phyloP scores from a whole-genome alignment of 495 filamentous ascomycete species.

The Neohortaea acidophila region DNA sequence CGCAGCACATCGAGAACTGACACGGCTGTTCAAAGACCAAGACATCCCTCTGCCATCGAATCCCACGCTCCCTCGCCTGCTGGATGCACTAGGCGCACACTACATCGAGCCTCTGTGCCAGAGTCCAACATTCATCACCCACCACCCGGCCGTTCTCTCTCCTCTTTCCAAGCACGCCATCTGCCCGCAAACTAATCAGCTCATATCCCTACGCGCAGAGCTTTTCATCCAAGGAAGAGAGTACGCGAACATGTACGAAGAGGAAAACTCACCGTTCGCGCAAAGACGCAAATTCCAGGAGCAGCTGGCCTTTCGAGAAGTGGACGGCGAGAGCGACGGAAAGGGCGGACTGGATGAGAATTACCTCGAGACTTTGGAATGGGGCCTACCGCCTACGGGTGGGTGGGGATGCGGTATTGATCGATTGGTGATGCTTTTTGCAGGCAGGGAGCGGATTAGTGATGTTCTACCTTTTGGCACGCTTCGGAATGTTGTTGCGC shows the following conservation, averaged over 20 bases:
- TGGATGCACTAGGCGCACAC: constrained; percentile 62
- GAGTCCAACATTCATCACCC: constrained; percentile 71
- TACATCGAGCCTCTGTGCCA: constrained; percentile 61
- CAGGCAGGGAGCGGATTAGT: constrained; percentile 55
- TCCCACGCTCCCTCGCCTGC: constrained; percentile 58
- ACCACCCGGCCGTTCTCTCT: constrained; percentile 83
- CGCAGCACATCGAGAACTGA: constrained; percentile 41
- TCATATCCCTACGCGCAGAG: constrained; percentile 66
- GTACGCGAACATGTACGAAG: constrained; percentile 89
- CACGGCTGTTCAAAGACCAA: constrained; percentile 41
- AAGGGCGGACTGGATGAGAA: constrained; percentile 54
- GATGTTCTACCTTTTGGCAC: constrained; percentile 82
- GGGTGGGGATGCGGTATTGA: constrained; percentile 95
- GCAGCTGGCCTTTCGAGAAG: constrained; percentile 33
- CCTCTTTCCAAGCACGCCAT: constrained; percentile 78
- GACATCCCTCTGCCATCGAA: constrained; percentile 36
- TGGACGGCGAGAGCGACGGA: constrained; percentile 17
- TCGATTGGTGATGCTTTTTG: constrained; percentile 75
- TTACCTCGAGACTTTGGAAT: constrained; percentile 70
- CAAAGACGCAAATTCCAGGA: constrained; percentile 71
- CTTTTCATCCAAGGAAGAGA: constrained; percentile 71
- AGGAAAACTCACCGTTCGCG: constrained; percentile 84
- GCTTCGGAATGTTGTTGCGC: constrained; percentile 48
- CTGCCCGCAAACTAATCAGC: constrained; percentile 46
- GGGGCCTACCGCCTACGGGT: constrained; percentile 80